Base-by-base conservation (phyloP, 805 yeast genomes). In the Saturnispora saitoi region DNA sequence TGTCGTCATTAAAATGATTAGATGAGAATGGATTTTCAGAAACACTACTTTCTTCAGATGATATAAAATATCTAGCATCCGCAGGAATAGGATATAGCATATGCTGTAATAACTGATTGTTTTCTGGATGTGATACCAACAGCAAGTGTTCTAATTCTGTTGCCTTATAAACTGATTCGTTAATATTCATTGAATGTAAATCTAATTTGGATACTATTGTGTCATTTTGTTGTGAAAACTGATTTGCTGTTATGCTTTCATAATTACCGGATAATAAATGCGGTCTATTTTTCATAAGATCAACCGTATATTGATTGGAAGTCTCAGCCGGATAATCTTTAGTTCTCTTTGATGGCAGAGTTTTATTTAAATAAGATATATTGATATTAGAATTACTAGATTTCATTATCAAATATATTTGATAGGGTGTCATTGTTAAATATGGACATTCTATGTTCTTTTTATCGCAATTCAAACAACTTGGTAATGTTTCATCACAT, bases 401-500 rank as follows among this genome's bases (percentile, higher is more conserved):
- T 9, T 34, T 42, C 30, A 44, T 22, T 5, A 52, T 42, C 17
- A 26, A 32, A 28, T 45, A 20, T 8, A 50, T 43, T 40, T 50
- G 51, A 30, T 30, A 50, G 4, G 55, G 55, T n/a, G 53, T 52
- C 51, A 53, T 48, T 9, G 48, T 43, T n/a, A 47, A 30, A 32
- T 50, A 53, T 0, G 56, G 45, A 31, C 54, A 53, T 15, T 10
- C 5, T 2, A 48, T 19, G 12, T 39, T 24, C 17, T 24, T 45
- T 26, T 17, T 34, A 5, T 29, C 15, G 36, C 56, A 54, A 29
- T 42, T 45, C 1, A 20, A 56, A 43, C 72, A 69, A 19, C 52
- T 54, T 1, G 68, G 68, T 7, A 56, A 43, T 1, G 50, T 47
- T 42, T 64, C 67, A 44, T 62, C 66, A 48, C 68, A 64, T 57